Percentiles rank a stretch among this genome's conserved stretches.
Evolutionary conservation across 345 rosid genomes (phyloP).

Genomic region (Salix caprea): DNA sequence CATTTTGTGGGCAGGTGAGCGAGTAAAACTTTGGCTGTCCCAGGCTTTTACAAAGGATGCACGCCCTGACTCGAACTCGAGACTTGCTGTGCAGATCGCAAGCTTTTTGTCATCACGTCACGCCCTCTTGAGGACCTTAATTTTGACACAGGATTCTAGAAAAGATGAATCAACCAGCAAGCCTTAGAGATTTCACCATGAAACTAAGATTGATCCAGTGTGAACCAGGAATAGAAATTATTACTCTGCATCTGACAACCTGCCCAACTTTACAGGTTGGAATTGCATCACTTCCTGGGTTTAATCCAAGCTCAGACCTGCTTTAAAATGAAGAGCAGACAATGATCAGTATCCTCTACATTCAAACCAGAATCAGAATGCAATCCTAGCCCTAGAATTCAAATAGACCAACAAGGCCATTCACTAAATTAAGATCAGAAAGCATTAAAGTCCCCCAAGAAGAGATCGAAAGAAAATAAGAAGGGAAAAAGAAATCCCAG

Average conservation of each 20-base stretch:
- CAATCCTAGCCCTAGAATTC: neutral
- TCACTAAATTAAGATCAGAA: conserved; percentile 4
- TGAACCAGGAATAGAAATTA: conserved; percentile 53
- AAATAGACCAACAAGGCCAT: neutral
- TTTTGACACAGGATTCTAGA: neutral
- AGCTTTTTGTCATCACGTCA: too few relatives aligned
- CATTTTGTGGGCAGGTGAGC: too few relatives aligned
- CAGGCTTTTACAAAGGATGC: too few relatives aligned
- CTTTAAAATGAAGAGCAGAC: conserved; percentile 23
- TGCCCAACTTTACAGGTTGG: conserved; percentile 77
- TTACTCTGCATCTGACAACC: conserved; percentile 90
- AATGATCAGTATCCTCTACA: conserved; percentile 8
- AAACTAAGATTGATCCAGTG: conserved; percentile 82
- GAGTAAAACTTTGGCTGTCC: too few relatives aligned
- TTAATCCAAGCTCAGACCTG: conserved; percentile 91
- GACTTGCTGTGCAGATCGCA: too few relatives aligned
- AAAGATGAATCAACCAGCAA: conserved; percentile 11
- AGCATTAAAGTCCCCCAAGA: neutral
- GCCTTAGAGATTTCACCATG: conserved; percentile 71
- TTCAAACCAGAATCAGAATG: neutral
- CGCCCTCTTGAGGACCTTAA: neutral
- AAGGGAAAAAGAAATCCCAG: too few relatives aligned
- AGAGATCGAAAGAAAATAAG: neutral
- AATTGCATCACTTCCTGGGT: conserved; percentile 61
- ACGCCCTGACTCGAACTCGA: too few relatives aligned